Conservation (phyloP, 495 filamentous ascomycete genomes). For the Aspergillus incahuasiensis region DNA sequence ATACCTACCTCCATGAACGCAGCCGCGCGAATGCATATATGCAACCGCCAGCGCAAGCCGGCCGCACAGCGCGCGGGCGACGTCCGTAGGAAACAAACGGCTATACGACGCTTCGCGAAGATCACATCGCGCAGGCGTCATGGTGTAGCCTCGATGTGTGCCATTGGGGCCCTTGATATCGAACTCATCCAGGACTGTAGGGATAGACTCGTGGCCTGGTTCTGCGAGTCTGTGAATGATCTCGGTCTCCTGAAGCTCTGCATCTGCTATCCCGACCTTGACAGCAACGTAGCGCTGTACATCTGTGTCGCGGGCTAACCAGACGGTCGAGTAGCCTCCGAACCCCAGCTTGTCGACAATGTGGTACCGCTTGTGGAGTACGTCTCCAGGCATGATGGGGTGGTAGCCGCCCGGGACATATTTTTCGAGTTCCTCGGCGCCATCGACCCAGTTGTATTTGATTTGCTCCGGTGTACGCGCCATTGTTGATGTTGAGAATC, state of each 20-base stretch:
- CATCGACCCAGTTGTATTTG: slow-evolving; percentile 29
- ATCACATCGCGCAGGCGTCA: slow-evolving; percentile 22
- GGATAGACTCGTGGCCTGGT: slow-evolving; percentile 14
- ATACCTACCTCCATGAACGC: slow-evolving; percentile 29
- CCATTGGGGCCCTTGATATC: slow-evolving; percentile 29
- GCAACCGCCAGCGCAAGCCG: slow-evolving; percentile 23
- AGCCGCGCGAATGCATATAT: slow-evolving; percentile 32
- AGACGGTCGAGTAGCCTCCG: slow-evolving; percentile 50
- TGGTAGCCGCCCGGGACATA: slow-evolving; percentile 39
- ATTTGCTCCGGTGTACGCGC: neutral
- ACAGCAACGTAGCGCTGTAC: slow-evolving; percentile 29
- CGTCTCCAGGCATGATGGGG: slow-evolving; percentile 42
- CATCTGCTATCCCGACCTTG: slow-evolving; percentile 27
- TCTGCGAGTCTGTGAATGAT: slow-evolving; percentile 11
- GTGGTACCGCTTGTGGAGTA: slow-evolving; percentile 34
- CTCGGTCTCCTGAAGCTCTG: slow-evolving; percentile 15
- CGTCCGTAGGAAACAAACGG: slow-evolving; percentile 26
- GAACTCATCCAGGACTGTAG: slow-evolving; percentile 25
- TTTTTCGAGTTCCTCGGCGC: slow-evolving; percentile 28
- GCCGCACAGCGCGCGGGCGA: slow-evolving; percentile 27
- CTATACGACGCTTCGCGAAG: slow-evolving; percentile 26
- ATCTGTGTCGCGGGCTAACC: slow-evolving; percentile 47
- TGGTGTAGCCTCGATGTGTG: slow-evolving; percentile 26
- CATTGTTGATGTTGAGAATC: too few relatives aligned
- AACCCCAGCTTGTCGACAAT: slow-evolving; percentile 53